Percentiles rank a stretch among this genome's conserved stretches.
phyloP scores from a whole-genome alignment of 108 stramenopile genomes.

The Bacterosira constricta region DNA sequence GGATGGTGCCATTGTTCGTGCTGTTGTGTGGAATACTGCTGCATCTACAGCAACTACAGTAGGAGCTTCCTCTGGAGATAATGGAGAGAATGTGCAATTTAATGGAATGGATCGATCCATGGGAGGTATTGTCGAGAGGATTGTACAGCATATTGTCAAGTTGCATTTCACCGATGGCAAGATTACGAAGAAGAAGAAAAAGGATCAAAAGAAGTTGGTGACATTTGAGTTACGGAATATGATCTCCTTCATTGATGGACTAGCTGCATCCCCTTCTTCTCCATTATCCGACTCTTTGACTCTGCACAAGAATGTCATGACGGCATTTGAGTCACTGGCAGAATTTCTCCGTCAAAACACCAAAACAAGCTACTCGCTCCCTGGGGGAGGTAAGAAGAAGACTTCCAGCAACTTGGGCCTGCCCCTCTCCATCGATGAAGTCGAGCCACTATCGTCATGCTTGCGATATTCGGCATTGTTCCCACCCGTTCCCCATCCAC shows the following conservation, averaged over 20 bases:
- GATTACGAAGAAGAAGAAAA: slow-evolving; percentile 6
- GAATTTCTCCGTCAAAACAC: slow-evolving; percentile 70
- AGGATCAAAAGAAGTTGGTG: slow-evolving; percentile 13
- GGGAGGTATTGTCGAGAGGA: slow-evolving; percentile 78
- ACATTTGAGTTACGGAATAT: slow-evolving; percentile 64
- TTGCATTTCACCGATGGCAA: slow-evolving; percentile 53
- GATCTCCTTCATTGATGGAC: slow-evolving; percentile 69
- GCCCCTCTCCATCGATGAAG: slow-evolving; percentile 80
- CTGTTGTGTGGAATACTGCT: slow-evolving; percentile 80
- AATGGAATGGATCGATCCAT: slow-evolving; percentile 61
- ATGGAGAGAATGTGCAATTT: slow-evolving; percentile 9
- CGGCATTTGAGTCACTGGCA: slow-evolving; percentile 70
- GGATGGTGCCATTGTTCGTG: slow-evolving; percentile 91
- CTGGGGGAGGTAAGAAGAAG: slow-evolving; percentile 22
- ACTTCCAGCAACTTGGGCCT: slow-evolving; percentile 57
- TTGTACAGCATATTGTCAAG: slow-evolving; percentile 68
- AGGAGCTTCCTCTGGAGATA: no score
- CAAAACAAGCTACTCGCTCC: slow-evolving; percentile 12
- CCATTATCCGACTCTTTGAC: slow-evolving; percentile 40
- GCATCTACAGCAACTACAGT: not conserved
- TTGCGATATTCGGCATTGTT: slow-evolving; percentile 81
- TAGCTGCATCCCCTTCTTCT: slow-evolving; percentile 29
- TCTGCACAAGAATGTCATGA: slow-evolving; percentile 69
- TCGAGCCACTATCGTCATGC: slow-evolving; percentile 76
- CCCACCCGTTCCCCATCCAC: slow-evolving; percentile 77